phyloP scores from a whole-genome alignment of 768 basidiomycete species.

The Botryobasidium botryosum region DNA sequence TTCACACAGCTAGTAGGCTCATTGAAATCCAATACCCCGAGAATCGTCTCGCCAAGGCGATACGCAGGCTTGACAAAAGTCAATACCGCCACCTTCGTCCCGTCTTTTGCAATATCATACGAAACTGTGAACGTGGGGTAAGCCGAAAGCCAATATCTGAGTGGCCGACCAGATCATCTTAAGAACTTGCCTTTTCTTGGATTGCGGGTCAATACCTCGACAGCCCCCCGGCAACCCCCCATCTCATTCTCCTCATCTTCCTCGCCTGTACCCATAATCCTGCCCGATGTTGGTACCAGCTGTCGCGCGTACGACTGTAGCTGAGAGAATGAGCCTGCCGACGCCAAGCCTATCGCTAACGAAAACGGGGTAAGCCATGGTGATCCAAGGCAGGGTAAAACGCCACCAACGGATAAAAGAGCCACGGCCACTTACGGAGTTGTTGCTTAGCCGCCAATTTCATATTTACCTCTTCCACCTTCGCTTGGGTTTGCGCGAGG shows the following conservation, averaged over 20 bases:
- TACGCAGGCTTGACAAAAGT: slow-evolving; percentile 88
- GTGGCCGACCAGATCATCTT: background rate
- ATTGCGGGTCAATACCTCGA: slow-evolving; percentile 79
- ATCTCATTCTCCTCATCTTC: slow-evolving; percentile 22
- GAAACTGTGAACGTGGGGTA: slow-evolving; percentile 38
- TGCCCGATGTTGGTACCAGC: too few relatives aligned
- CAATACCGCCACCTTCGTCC: slow-evolving; percentile 71
- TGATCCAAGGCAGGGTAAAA: too few relatives aligned
- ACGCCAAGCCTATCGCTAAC: too few relatives aligned
- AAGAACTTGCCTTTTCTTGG: slow-evolving; percentile 59
- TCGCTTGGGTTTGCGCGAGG: slow-evolving; percentile 18
- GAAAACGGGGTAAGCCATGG: too few relatives aligned
- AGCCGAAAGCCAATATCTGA: background rate
- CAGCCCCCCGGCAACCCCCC: slow-evolving; percentile 53
- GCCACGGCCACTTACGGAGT: too few relatives aligned
- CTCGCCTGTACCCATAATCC: too few relatives aligned
- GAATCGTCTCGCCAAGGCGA: slow-evolving; percentile 79
- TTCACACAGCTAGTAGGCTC: slow-evolving; percentile 44
- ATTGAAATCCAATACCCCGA: slow-evolving; percentile 81
- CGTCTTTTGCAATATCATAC: slow-evolving; percentile 91
- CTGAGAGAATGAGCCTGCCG: too few relatives aligned
- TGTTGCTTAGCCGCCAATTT: too few relatives aligned
- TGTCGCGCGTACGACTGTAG: too few relatives aligned
- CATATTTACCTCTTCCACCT: slow-evolving; percentile 13
- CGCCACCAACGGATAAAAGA: too few relatives aligned